Conservation (phyloP, 306 rosid genomes). For the Senna siamea region DNA sequence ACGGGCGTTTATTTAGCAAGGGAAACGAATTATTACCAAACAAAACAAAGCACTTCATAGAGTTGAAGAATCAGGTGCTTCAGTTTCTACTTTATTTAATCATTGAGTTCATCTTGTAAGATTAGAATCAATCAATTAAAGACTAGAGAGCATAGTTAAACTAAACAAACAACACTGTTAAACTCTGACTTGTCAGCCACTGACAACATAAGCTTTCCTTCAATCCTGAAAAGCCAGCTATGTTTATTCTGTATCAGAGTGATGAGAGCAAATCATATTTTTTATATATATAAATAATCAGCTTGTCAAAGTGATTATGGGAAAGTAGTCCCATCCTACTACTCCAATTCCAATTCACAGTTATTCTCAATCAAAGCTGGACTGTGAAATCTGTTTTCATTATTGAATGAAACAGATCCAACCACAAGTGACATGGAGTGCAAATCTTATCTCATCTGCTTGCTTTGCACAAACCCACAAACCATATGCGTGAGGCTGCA, state of each 20-base stretch:
- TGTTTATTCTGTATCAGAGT: not conserved
- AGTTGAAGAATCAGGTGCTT: too few species aligned
- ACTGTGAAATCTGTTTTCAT: not conserved
- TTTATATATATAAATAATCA: too few species aligned
- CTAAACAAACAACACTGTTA: too few species aligned
- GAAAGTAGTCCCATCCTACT: not conserved
- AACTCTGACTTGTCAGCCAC: not conserved
- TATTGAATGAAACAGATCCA: not conserved
- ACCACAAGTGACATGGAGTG: constrained; percentile 24
- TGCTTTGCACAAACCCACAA: constrained; percentile 32
- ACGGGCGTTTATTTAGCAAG: too few species aligned
- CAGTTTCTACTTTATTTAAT: too few species aligned
- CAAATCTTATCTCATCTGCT: constrained; percentile 9
- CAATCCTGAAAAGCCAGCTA: not conserved
- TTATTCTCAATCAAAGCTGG: not conserved
- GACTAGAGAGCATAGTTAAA: not conserved
- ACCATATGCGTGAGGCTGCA: constrained; percentile 35
- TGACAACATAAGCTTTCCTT: not conserved
- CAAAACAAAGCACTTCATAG: not conserved
- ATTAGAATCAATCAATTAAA: too few species aligned
- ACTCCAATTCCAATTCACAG: not conserved
- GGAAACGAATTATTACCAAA: too few species aligned
- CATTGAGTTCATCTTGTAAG: not conserved
- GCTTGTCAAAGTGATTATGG: not conserved
- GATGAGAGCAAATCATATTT: not conserved